Evolutionary conservation across 2,329 filamentous ascomycete genomes (phyloP), one percentile per base, ranked within the genome.

Genomic region (Mollisiaceae sp.): DNA sequence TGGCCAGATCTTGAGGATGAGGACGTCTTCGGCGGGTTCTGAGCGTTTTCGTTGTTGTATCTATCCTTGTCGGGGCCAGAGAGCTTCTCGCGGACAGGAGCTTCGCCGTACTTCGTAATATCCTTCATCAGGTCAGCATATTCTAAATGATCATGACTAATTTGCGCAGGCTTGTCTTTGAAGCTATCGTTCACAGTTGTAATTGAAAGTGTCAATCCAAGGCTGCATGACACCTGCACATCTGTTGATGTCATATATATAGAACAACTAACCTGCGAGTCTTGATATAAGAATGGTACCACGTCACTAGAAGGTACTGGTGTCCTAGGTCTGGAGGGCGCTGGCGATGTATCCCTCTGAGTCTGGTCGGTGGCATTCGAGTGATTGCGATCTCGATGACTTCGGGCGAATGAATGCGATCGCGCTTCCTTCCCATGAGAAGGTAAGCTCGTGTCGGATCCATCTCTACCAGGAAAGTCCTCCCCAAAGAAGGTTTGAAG

Each of bases 281-380:
- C 92, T 79, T 98, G 95, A 76, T 95, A 98, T 68, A 97, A 85
- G 85, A 97, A 99, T n/a, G 95, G 95, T 45, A 97, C 95, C 65
- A 99, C 93, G 79, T 98, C 94, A 74, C 92, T 95, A 14, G 92
- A 92, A 50, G 92, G 92, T 60, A 93, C 84, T 14, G 94, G 93
- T n/a, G 92, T 97, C 72, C 91, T 86, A 57, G 94, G 92, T 71
- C 92, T 85, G 35, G 91, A 93, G 38, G 87, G 88, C 60, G 86
- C 85, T 47, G 93, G 93, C 61, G 94, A 96, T 55, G 84, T 85
- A 69, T 94, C 90, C 67, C 89, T 83, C 69, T 71, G 70, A 24
- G 71, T 72, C 35, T 90, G 86, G 75, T 95, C 88, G 62, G 88
- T 89, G 61, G 86, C 87, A 78, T 87, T 88, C 60, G 94, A 97